These are phyloP conservation scores for Vigna radiata DNA, from an alignment of 306 rosid species.

Conservation along the genomic window DNA sequence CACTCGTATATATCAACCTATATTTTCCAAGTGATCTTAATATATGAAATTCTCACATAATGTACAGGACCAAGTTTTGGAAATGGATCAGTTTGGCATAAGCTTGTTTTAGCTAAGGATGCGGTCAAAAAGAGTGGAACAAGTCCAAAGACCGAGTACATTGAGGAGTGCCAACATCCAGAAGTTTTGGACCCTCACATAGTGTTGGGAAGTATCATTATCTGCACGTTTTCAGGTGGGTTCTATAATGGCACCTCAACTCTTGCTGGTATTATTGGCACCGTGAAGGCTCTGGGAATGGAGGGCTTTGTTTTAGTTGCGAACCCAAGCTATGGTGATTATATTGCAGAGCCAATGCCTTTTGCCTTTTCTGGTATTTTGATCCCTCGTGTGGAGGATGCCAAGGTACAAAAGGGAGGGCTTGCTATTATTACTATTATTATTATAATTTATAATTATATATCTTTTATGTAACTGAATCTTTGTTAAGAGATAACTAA, in stretches of 20 bases:
- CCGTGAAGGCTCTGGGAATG: slow-evolving; percentile 61
- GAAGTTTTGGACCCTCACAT: slow-evolving; percentile 63
- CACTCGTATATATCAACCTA: background rate
- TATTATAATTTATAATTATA: too few relatives aligned
- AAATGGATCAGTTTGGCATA: slow-evolving; percentile 50
- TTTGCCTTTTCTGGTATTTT: slow-evolving; percentile 67
- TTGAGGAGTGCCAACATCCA: slow-evolving; percentile 85
- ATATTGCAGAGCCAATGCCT: slow-evolving; percentile 75
- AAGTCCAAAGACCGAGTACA: slow-evolving; percentile 54
- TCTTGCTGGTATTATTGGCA: slow-evolving; percentile 59
- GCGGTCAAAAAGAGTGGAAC: slow-evolving; percentile 62
- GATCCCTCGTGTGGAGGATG: slow-evolving; percentile 66
- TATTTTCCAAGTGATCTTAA: background rate
- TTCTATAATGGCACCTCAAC: slow-evolving; percentile 73
- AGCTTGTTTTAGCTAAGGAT: slow-evolving; percentile 79
- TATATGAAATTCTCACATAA: slow-evolving; percentile 2
- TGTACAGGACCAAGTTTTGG: slow-evolving; percentile 69
- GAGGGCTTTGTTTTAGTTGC: slow-evolving; percentile 71
- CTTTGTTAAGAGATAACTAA: slow-evolving; percentile 1
- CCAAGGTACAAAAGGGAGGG: slow-evolving; percentile 56
- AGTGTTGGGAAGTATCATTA: slow-evolving; percentile 61
- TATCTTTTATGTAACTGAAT: background rate
- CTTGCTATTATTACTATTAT: background rate
- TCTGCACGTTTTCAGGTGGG: slow-evolving; percentile 81
- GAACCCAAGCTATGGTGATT: slow-evolving; percentile 71